Conservation (phyloP, 2,329 filamentous ascomycete genomes). For the Aureobasidium namibiae region DNA sequence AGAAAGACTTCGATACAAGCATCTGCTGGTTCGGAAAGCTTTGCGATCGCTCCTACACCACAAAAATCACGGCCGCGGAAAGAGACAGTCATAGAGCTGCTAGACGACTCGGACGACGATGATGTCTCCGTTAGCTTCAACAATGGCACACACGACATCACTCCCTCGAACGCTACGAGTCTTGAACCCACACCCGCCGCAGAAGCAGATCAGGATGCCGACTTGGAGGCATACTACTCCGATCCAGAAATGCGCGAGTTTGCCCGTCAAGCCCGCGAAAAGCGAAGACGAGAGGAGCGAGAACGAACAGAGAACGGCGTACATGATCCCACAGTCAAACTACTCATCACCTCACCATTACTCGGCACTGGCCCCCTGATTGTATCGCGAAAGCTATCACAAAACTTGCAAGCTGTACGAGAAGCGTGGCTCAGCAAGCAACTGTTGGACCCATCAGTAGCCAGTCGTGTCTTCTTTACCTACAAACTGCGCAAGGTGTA, state of each 20-base stretch:
- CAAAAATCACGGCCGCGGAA: background rate
- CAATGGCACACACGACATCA: constrained; percentile 13
- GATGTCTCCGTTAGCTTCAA: background rate
- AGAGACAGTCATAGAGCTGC: constrained; percentile 12
- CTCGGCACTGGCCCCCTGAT: constrained; percentile 52
- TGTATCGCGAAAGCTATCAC: constrained; percentile 58
- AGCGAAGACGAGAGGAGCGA: constrained; percentile 24
- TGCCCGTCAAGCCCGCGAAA: constrained; percentile 34
- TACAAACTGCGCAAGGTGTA: constrained; percentile 69
- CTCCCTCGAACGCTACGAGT: background rate
- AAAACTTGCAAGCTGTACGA: constrained; percentile 59
- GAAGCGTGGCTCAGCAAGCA: constrained; percentile 59
- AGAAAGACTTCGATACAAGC: constrained; percentile 14
- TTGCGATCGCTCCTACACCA: background rate
- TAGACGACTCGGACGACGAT: constrained; percentile 1
- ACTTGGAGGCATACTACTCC: constrained; percentile 25
- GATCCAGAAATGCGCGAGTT: constrained; percentile 38
- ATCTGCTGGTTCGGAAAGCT: constrained; percentile 14
- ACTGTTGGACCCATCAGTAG: constrained; percentile 32
- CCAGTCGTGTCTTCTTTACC: constrained; percentile 61
- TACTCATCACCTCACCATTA: constrained; percentile 63
- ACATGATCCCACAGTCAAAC: constrained; percentile 46
- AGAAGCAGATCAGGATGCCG: constrained; percentile 16
- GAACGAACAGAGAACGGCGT: constrained; percentile 17
- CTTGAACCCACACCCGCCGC: constrained; percentile 6